These are phyloP conservation scores for Purshia tridentata DNA, from an alignment of 306 rosid genomes.

Conservation along the genomic window DNA sequence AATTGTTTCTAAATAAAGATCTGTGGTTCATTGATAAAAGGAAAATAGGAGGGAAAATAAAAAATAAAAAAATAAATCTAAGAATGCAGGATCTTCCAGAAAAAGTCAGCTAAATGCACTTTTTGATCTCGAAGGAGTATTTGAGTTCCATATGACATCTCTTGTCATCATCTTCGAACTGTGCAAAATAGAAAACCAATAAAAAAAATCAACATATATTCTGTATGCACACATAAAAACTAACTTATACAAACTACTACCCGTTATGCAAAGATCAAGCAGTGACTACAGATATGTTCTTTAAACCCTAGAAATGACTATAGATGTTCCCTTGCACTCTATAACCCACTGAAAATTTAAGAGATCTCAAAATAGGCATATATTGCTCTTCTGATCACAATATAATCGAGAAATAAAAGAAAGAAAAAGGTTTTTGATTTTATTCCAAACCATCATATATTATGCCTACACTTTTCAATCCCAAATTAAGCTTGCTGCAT, in stretches of 20 bases:
- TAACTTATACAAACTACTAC: not conserved
- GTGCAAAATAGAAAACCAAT: not conserved
- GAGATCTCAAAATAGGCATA: not conserved
- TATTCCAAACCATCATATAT: not conserved
- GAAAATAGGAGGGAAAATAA: not conserved
- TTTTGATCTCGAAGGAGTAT: conserved; percentile 51
- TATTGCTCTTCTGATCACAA: not conserved
- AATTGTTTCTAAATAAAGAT: conserved; percentile 5
- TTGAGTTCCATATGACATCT: conserved; percentile 52
- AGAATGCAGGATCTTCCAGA: not conserved
- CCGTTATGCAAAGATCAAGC: not conserved
- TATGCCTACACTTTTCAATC: not conserved
- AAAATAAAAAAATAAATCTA: not conserved
- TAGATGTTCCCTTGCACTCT: not conserved
- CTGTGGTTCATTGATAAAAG: not conserved
- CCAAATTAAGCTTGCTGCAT: not conserved
- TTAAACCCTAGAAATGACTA: not conserved
- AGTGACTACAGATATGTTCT: not conserved
- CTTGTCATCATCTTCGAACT: conserved; percentile 63
- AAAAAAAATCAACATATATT: not conserved
- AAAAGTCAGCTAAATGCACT: conserved; percentile 25
- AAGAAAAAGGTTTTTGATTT: not conserved
- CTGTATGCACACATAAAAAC: not conserved
- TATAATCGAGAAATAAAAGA: not conserved
- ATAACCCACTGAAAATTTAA: not conserved